A percentile compares a stretch with the other conserved stretches of the same genome.
Evolutionary conservation across 345 rosid genomes (phyloP).

Genomic region (Gossypium longicalyx): DNA sequence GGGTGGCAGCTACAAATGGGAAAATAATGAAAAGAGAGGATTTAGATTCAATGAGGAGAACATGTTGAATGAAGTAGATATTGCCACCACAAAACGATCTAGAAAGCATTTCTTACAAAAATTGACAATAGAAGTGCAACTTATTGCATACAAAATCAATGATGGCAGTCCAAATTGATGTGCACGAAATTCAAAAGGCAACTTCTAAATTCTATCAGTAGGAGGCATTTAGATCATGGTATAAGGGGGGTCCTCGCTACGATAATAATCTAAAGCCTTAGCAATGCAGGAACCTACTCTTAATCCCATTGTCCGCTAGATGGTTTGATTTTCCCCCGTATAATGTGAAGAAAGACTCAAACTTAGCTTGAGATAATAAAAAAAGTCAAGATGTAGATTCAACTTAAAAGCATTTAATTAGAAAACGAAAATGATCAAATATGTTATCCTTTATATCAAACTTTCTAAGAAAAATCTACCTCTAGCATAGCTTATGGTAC

Average conservation of each 20-base stretch:
- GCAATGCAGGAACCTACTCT: conserved; percentile 83
- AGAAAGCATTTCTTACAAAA: not conserved
- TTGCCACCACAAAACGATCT: not conserved
- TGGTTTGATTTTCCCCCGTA: conserved; percentile 90
- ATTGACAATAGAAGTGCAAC: not conserved
- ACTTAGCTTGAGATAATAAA: conserved; percentile 12
- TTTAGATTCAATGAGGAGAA: not conserved
- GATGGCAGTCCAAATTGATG: conserved; percentile 3
- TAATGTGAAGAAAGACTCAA: conserved; percentile 19
- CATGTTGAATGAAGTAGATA: not conserved
- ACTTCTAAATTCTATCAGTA: not conserved
- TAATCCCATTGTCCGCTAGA: conserved; percentile 91
- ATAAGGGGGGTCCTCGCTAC: conserved; percentile 67
- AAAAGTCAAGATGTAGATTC: not conserved
- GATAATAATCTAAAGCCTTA: conserved; percentile 86
- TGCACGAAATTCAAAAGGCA: not conserved
- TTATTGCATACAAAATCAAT: not conserved
- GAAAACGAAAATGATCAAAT: not conserved
- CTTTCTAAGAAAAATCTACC: not conserved
- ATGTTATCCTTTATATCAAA: not conserved
- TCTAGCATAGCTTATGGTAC: not conserved
- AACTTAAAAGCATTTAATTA: not conserved
- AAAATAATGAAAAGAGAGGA: not conserved
- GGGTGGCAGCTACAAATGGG: not conserved
- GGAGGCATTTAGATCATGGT: conserved; percentile 71